phyloP scores from a whole-genome alignment of 768 basidiomycete genomes.

The Scleroderma citrinum region DNA sequence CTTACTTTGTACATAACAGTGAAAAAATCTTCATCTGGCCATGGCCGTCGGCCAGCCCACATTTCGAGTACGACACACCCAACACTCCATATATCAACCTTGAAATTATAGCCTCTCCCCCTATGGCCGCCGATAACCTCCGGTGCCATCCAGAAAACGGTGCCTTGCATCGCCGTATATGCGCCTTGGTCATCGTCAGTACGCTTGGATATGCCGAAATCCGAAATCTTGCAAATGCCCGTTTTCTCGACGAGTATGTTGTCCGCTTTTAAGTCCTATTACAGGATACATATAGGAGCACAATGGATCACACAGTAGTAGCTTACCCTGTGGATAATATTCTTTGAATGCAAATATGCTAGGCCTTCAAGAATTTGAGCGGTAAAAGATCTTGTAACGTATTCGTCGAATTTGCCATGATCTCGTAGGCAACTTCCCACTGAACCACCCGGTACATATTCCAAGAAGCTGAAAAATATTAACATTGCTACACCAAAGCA shows the following conservation, averaged over 20 bases:
- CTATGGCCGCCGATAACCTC: constrained; percentile 86
- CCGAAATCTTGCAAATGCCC: constrained; percentile 94
- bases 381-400: constrained; percentile 90
- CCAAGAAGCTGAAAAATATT: constrained; percentile 69
- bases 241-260: constrained; percentile 93
- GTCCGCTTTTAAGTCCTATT: constrained; percentile 92
- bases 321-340: constrained; percentile 86
- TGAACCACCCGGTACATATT: constrained; percentile 98
- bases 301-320: neutral
- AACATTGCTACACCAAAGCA: neutral
- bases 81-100: constrained; percentile 98
- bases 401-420: constrained; percentile 89
- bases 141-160: constrained; percentile 99
- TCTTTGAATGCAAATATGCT: constrained; percentile 86
- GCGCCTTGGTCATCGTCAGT: constrained; percentile 82
- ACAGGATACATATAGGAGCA: constrained; percentile 3
- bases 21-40: constrained; percentile 85
- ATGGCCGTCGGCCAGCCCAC: constrained; percentile 96
- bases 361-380: constrained; percentile 87
- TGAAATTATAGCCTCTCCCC: constrained; percentile 85
- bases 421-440: constrained; percentile 86
- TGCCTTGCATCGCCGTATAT: constrained; percentile 93
- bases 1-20: constrained; percentile 92
- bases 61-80: constrained; percentile 99
- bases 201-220: constrained; percentile 98